phyloP scores from a whole-genome alignment of 2,329 filamentous ascomycete genomes.

The Sclerotinia glacialis region DNA sequence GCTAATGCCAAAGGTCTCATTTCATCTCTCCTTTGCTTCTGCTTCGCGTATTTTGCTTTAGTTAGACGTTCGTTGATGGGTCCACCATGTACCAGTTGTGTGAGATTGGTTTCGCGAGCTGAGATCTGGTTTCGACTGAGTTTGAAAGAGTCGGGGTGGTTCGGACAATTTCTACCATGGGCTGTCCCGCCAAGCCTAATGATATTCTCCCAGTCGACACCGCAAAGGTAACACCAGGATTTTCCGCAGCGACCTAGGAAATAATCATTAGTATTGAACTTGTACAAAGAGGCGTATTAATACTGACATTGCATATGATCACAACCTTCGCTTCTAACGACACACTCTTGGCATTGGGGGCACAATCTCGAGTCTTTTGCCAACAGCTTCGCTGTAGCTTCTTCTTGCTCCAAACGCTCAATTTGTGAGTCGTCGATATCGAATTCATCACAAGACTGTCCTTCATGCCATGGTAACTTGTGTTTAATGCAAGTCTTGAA shows the following conservation, averaged over 20 bases:
- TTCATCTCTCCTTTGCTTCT: constrained; percentile 19
- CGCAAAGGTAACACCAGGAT: constrained; percentile 32
- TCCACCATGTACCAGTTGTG: constrained; percentile 27
- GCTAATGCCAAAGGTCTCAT: constrained; percentile 25
- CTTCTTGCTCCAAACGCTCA: constrained; percentile 32
- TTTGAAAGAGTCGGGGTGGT: background rate
- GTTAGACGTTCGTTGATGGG: constrained; percentile 25
- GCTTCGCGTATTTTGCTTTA: constrained; percentile 21
- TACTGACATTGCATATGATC: constrained; percentile 32
- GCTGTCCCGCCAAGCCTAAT: constrained; percentile 26
- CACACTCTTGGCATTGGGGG: constrained; percentile 29
- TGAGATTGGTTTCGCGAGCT: constrained; percentile 17
- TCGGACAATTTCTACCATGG: constrained; percentile 23
- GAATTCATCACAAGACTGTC: constrained; percentile 31
- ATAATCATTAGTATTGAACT: background rate
- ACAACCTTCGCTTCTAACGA: constrained; percentile 29
- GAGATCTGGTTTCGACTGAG: background rate
- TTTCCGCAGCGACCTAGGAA: constrained; percentile 27
- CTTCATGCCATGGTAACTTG: constrained; percentile 33
- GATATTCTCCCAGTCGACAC: constrained; percentile 31
- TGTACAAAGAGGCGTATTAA: background rate
- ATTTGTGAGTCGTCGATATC: constrained; percentile 30
- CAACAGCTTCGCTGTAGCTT: constrained; percentile 33
- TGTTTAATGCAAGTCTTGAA: constrained; percentile 31
- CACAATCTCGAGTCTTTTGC: constrained; percentile 29